Evolutionary conservation across 1,284 basidiomycete species (phyloP).

Genomic region (Polyporus tsugae): DNA sequence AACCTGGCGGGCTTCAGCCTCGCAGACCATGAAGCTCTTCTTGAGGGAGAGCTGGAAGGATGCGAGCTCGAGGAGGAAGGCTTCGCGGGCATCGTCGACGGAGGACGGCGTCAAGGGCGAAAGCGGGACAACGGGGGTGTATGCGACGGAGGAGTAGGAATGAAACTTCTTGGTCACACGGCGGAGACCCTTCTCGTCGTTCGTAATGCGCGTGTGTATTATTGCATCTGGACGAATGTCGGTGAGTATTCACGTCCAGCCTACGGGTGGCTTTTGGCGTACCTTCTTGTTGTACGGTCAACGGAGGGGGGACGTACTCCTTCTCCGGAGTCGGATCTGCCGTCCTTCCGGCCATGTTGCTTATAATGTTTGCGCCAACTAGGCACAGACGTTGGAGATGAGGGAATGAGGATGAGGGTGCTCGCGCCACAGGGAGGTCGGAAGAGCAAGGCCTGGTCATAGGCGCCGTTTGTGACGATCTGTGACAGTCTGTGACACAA

Average conservation of each 20-base stretch:
- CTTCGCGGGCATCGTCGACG: constrained; percentile 77
- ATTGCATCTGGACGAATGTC: constrained; percentile 63
- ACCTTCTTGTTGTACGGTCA: constrained; percentile 78
- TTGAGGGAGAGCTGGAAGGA: constrained; percentile 76
- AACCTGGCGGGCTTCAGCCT: constrained; percentile 82
- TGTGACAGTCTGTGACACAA: no score
- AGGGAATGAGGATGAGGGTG: neutral
- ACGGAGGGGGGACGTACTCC: constrained; percentile 49
- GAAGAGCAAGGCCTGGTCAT: no score
- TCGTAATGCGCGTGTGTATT: constrained; percentile 79
- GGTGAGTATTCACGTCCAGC: neutral
- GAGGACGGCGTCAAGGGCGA: constrained; percentile 46
- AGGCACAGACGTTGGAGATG: neutral
- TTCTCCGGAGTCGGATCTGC: constrained; percentile 13
- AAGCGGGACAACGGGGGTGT: constrained; percentile 54
- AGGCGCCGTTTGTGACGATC: no score
- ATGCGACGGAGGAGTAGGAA: constrained; percentile 67
- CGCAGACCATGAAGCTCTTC: constrained; percentile 81
- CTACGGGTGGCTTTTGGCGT: constrained; percentile 5
- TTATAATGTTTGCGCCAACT: neutral
- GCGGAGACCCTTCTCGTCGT: constrained; percentile 65
- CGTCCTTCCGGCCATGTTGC: constrained; percentile 1
- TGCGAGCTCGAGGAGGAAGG: constrained; percentile 77
- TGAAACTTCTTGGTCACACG: constrained; percentile 83
- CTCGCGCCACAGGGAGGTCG: neutral